Percentiles rank a stretch among this genome's conserved stretches.
phyloP scores from a whole-genome alignment of 176 grass and related monocot species.

The sorghum (Sorghum bicolor) region DNA sequence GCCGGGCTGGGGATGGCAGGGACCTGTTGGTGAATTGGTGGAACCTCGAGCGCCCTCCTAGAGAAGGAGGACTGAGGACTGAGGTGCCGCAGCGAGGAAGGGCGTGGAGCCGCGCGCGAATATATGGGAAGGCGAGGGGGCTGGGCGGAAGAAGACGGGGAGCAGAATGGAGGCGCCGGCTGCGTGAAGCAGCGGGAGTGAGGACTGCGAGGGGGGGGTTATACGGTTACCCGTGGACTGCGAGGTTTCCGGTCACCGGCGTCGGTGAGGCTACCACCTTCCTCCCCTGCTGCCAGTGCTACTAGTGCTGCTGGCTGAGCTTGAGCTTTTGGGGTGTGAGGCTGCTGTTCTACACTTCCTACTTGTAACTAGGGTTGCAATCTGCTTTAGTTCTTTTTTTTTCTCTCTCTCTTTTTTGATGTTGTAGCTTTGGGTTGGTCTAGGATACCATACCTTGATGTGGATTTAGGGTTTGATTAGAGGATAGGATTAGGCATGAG shows the following conservation, averaged over 20 bases:
- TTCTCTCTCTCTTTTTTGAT: background rate
- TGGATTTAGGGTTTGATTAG: background rate
- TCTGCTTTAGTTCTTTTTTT: background rate
- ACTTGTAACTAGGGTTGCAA: background rate
- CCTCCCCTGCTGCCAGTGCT: background rate
- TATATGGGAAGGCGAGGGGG: conserved; percentile 37
- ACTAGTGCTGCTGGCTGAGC: background rate
- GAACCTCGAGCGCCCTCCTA: background rate
- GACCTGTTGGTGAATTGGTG: conserved; percentile 16
- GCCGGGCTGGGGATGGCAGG: background rate
- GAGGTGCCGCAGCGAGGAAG: background rate
- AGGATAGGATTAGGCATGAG: background rate
- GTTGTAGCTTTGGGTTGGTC: background rate
- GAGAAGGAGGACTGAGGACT: background rate
- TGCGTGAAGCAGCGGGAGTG: conserved; percentile 36
- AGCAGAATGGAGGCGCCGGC: conserved; percentile 30
- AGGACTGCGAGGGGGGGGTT: background rate
- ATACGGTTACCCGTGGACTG: conserved; percentile 19
- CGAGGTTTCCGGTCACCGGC: background rate
- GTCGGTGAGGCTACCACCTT: background rate
- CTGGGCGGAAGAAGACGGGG: conserved; percentile 18
- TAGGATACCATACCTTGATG: background rate
- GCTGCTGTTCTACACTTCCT: background rate
- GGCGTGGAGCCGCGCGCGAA: background rate
- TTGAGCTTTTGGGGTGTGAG: background rate